phyloP scores from a whole-genome alignment of 2,329 filamentous ascomycete species.

The Rosellinia necatrix region DNA sequence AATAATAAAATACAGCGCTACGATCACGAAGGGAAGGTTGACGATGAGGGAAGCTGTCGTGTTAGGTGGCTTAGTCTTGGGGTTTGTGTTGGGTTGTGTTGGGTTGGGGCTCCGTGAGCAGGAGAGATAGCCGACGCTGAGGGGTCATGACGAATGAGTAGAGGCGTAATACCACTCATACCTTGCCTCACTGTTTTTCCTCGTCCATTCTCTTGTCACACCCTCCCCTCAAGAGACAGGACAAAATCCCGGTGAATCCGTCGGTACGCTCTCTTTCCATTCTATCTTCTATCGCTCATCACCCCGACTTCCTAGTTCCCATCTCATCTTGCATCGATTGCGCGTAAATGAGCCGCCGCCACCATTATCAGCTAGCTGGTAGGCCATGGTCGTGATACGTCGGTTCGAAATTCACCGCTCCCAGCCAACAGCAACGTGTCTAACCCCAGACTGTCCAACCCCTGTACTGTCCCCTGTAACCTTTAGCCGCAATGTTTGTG shows the following conservation, averaged over 20 bases:
- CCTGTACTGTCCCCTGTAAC: too few relatives aligned
- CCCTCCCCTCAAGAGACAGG: neutral
- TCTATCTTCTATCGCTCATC: neutral
- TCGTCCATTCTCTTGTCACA: constrained; percentile 1
- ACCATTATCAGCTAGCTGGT: constrained; percentile 11
- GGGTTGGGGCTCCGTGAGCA: constrained; percentile 12
- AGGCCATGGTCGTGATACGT: constrained; percentile 11
- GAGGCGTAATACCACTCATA: constrained; percentile 1
- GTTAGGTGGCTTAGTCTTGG: constrained; percentile 1
- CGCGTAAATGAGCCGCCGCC: constrained; percentile 16
- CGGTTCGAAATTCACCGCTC: constrained; percentile 13
- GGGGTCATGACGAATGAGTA: constrained; percentile 4
- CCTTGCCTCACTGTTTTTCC: constrained; percentile 2
- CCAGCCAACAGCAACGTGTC: constrained; percentile 4
- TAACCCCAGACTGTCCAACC: constrained; percentile 6
- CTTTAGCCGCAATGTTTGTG: neutral
- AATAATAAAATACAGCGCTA: constrained; percentile 14
- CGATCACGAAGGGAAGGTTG: constrained; percentile 1
- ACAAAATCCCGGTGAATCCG: neutral
- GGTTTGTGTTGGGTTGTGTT: constrained; percentile 1
- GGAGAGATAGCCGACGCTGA: constrained; percentile 7
- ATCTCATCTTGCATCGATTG: constrained; percentile 11
- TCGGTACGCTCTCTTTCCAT: neutral
- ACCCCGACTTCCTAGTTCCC: neutral
- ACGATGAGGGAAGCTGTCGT: constrained; percentile 9